Conservation (phyloP, 2,329 filamentous ascomycete species). For the Zymoseptoria crescenta region DNA sequence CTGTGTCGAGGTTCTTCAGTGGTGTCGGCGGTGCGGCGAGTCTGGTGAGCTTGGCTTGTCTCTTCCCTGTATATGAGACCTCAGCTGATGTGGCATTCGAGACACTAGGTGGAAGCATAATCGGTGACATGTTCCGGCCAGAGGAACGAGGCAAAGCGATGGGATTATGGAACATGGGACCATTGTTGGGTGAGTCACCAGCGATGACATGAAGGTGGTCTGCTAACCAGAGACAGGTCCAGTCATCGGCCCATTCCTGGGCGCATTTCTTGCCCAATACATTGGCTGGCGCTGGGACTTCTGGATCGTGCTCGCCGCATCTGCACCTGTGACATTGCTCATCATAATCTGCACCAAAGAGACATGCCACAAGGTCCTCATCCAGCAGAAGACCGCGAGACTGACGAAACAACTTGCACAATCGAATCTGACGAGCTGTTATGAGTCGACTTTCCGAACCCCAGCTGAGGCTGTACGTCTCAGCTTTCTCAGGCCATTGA, state of each 20-base stretch:
- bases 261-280: constrained; percentile 54
- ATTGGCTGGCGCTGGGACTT: constrained; percentile 74
- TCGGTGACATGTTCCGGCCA: constrained; percentile 26
- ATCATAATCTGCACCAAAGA: constrained; percentile 37
- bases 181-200: constrained; percentile 18
- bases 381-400: constrained; percentile 38
- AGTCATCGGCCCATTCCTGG: constrained; percentile 49
- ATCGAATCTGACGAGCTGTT: constrained; percentile 28
- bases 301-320: constrained; percentile 48
- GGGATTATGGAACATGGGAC: constrained; percentile 25
- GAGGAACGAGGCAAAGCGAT: constrained; percentile 26
- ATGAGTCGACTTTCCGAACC: constrained; percentile 33
- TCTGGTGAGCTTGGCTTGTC: constrained; percentile 7
- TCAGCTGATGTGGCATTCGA: background rate
- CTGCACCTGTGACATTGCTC: constrained; percentile 29
- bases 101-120: constrained; percentile 19
- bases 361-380: constrained; percentile 41
- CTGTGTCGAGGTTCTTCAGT: constrained; percentile 26
- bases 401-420: constrained; percentile 46
- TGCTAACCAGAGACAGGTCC: constrained; percentile 7
- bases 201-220: background rate
- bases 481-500: constrained; percentile 46
- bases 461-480: constrained; percentile 35
- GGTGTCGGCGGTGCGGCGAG: constrained; percentile 27
- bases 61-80: background rate